Evolutionary conservation across 192 early-diverging fungal species (phyloP).

Genomic region (Podochytrium sp.): DNA sequence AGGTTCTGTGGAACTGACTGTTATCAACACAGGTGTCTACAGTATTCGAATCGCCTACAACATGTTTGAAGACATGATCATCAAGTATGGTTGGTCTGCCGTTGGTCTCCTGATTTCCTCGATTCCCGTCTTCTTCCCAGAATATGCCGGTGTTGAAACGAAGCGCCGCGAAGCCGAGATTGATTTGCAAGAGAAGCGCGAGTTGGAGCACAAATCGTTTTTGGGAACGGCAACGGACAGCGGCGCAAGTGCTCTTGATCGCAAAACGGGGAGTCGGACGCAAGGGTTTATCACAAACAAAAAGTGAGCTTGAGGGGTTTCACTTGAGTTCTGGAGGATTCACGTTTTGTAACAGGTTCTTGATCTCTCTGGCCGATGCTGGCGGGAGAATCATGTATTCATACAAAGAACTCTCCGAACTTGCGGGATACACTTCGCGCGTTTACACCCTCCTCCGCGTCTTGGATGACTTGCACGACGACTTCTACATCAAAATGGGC

Average conservation of each 20-base stretch:
- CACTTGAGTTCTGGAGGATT: conserved; percentile 1
- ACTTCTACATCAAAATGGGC: conserved; percentile 75
- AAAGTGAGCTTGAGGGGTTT: conserved; percentile 18
- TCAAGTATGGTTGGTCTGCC: conserved; percentile 97
- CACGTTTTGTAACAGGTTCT: conserved; percentile 65
- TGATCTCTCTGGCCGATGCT: conserved; percentile 88
- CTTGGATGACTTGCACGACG: conserved; percentile 83
- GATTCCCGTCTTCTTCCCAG: conserved; percentile 82
- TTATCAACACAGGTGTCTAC: conserved; percentile 42
- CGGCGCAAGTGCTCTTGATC: conserved; percentile 8
- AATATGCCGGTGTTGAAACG: conserved; percentile 33
- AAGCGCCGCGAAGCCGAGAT: conserved; percentile 28
- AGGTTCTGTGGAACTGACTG: neutral
- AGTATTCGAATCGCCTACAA: conserved; percentile 57
- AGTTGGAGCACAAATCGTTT: neutral
- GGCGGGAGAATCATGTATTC: conserved; percentile 91
- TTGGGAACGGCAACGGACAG: neutral
- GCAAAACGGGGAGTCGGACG: conserved; percentile 45
- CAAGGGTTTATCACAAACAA: conserved; percentile 56
- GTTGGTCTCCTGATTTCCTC: conserved; percentile 82
- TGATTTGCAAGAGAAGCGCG: conserved; percentile 14
- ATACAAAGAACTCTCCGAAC: conserved; percentile 92
- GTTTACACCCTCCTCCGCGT: conserved; percentile 85
- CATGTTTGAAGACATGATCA: conserved; percentile 84
- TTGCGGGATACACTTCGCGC: conserved; percentile 93